Evolutionary conservation across 169 alveolate species (phyloP).

Genomic region (Eimeria maxima): DNA sequence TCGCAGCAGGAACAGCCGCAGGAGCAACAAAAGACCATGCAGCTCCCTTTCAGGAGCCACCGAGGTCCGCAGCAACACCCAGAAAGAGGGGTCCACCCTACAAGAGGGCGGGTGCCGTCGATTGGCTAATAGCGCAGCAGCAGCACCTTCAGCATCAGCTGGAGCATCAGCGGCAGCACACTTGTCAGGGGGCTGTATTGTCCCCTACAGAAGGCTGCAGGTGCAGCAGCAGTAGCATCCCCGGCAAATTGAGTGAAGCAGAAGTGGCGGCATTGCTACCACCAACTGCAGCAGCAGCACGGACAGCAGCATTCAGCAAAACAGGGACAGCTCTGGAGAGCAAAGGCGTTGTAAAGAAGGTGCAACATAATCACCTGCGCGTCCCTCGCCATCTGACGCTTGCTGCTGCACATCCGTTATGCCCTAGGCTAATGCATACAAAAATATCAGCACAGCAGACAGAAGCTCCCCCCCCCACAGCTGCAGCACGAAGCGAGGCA

Average conservation of each 20-base stretch:
- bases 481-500: not conserved
- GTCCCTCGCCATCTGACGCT: not conserved
- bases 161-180: conserved; percentile 1
- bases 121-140: not conserved
- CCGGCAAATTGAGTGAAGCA: not conserved
- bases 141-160: not conserved
- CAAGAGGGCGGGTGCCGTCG: not conserved
- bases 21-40: not conserved
- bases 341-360: not conserved
- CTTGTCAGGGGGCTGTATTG: not conserved
- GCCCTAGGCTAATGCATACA: not conserved
- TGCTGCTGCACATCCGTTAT: not conserved
- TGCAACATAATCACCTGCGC: not conserved
- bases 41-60: not conserved
- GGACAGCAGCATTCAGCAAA: not conserved
- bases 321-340: not conserved
- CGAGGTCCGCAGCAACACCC: not conserved
- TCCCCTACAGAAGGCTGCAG: not conserved
- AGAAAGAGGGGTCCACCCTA: not conserved
- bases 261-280: not conserved
- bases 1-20: not conserved
- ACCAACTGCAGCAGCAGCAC: conserved; percentile 18
- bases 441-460: not conserved
- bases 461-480: not conserved
- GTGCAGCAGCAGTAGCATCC: not conserved